Evolutionary conservation across 768 basidiomycete genomes (phyloP).

Genomic region (Pleurotus ostreatus): DNA sequence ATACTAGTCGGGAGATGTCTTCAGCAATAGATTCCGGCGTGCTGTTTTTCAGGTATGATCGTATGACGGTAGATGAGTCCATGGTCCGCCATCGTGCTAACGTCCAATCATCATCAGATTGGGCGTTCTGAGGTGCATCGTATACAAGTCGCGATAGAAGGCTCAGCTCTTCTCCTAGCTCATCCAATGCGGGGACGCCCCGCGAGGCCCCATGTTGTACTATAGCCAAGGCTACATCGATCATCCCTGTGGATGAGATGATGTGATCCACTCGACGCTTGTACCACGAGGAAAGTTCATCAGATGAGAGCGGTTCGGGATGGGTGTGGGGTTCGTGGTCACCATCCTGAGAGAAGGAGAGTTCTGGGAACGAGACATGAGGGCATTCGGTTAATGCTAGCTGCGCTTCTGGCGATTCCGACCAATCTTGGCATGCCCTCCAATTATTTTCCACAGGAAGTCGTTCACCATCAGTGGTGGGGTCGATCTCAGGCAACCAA

Average conservation of each 20-base stretch:
- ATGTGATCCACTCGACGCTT: slow-evolving; percentile 55
- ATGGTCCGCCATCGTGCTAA: slow-evolving; percentile 70
- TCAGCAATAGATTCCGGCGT: slow-evolving; percentile 57
- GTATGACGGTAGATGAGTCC: slow-evolving; percentile 59
- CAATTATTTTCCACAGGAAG: slow-evolving; percentile 29
- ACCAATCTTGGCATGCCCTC: slow-evolving; percentile 56
- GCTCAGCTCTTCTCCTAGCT: slow-evolving; percentile 87
- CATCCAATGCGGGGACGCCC: slow-evolving; percentile 74
- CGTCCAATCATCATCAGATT: slow-evolving; percentile 64
- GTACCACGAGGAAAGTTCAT: slow-evolving; percentile 75
- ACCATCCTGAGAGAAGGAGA: slow-evolving; percentile 1
- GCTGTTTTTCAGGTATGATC: slow-evolving; percentile 74
- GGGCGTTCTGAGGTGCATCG: slow-evolving; percentile 54
- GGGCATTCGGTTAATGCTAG: slow-evolving; percentile 32
- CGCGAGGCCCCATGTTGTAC: slow-evolving; percentile 85
- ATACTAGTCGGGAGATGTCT: slow-evolving; percentile 73
- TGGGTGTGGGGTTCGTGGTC: slow-evolving; percentile 9
- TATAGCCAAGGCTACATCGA: slow-evolving; percentile 73
- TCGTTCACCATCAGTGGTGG: slow-evolving; percentile 40
- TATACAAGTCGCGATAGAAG: slow-evolving; percentile 86
- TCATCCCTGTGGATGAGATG: slow-evolving; percentile 64
- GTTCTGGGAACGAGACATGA: slow-evolving; percentile 11
- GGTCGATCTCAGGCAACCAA: slow-evolving; percentile 62
- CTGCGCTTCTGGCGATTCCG: slow-evolving; percentile 44
- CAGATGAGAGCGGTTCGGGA: slow-evolving; percentile 34